Evolutionary conservation across 371 early-diverging fungal genomes (phyloP).

Genomic region (Cokeromyces recurvatus): DNA sequence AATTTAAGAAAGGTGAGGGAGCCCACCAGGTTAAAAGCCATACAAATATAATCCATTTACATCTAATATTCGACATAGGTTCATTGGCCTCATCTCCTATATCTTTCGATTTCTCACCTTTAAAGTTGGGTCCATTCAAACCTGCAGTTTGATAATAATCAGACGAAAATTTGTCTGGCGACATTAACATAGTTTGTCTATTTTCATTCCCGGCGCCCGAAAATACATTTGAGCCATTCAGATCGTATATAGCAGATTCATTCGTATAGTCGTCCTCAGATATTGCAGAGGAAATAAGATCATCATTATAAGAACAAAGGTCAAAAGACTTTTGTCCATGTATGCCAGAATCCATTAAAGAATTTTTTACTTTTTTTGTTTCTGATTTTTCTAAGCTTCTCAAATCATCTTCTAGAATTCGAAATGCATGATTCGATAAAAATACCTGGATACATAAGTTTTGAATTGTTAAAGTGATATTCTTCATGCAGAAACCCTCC

Average conservation of each 20-base stretch:
- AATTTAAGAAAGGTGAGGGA: conserved; percentile 52
- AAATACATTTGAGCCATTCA: conserved; percentile 15
- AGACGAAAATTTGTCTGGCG: too few relatives aligned
- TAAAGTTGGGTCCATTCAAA: too few relatives aligned
- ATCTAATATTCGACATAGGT: conserved; percentile 30
- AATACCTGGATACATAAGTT: too few relatives aligned
- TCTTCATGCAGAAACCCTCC: too few relatives aligned
- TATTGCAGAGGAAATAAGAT: conserved; percentile 27
- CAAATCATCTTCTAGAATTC: conserved; percentile 60
- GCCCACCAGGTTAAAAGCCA: conserved; percentile 84
- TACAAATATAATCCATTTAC: conserved; percentile 73
- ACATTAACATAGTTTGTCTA: too few relatives aligned
- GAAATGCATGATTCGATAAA: conserved; percentile 70
- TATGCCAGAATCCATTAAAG: conserved; percentile 6
- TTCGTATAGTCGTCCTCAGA: conserved; percentile 29
- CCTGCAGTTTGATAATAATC: too few relatives aligned
- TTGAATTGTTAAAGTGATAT: too few relatives aligned
- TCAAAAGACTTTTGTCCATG: conserved; percentile 23
- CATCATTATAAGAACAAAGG: conserved; percentile 32
- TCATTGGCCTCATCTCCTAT: conserved; percentile 35
- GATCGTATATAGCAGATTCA: conserved; percentile 18
- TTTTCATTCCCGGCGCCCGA: too few relatives aligned
- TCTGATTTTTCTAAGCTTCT: conserved; percentile 42
- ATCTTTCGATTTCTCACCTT: background rate
- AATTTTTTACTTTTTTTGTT: conserved; percentile 40